Percentiles rank a stretch among this genome's conserved stretches.
These are phyloP conservation scores for Sedum album DNA, from an alignment of 164 flowering plant species.

Conservation along the genomic window DNA sequence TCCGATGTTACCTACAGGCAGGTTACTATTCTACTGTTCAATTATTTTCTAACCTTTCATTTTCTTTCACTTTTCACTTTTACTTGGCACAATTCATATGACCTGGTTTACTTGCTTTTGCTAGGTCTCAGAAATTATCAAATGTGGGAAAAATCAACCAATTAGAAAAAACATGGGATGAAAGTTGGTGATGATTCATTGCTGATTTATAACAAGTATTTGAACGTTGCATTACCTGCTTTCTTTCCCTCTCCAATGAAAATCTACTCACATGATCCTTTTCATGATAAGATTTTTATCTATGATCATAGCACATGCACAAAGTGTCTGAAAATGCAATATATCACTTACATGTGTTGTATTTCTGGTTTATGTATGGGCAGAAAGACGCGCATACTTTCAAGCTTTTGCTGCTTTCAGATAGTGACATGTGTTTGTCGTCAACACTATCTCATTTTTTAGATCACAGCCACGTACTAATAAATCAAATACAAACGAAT, in stretches of 20 bases:
- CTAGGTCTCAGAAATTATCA: neutral
- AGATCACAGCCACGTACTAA: too few species aligned
- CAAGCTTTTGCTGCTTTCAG: neutral
- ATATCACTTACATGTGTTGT: neutral
- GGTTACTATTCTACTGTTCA: neutral
- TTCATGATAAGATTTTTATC: neutral
- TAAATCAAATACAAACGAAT: too few species aligned
- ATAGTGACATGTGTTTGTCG: neutral
- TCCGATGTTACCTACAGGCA: neutral
- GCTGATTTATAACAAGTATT: neutral
- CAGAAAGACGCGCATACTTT: neutral
- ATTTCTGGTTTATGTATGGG: neutral
- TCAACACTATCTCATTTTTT: too few species aligned
- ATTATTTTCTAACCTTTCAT: neutral
- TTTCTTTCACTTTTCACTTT: neutral
- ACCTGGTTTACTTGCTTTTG: neutral
- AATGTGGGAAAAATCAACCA: neutral
- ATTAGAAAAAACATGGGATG: neutral
- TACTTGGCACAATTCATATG: neutral
- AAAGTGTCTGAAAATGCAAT: neutral
- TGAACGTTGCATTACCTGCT: neutral
- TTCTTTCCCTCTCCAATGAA: neutral
- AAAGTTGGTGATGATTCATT: neutral
- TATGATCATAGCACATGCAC: neutral
- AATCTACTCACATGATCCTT: neutral